Conservation (phyloP, 306 rosid genomes). For the Prosopis cineraria region DNA sequence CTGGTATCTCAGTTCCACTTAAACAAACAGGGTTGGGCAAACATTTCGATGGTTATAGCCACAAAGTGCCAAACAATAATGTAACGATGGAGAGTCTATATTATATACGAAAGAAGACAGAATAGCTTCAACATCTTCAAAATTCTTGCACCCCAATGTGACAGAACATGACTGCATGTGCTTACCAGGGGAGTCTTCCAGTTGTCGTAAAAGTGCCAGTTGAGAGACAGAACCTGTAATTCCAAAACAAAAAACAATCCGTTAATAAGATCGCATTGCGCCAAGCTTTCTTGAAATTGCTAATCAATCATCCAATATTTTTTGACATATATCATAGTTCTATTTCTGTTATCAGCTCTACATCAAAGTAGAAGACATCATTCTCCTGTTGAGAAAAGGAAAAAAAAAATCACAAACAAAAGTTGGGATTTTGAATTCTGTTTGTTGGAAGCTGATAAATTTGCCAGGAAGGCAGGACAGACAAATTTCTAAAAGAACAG, state of each 20-base stretch:
- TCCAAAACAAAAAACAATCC: constrained; percentile 19
- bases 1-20: not conserved
- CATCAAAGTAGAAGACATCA: not conserved
- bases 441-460: not conserved
- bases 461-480: not conserved
- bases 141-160: not conserved
- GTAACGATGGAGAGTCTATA: not conserved
- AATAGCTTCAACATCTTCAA: not conserved
- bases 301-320: constrained; percentile 1
- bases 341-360: not conserved
- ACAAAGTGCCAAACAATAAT: not conserved
- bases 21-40: not conserved
- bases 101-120: not conserved
- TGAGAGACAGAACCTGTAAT: constrained; percentile 27
- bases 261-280: not conserved
- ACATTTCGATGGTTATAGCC: not conserved
- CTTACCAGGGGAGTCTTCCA: not conserved
- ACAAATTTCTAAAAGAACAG: not conserved
- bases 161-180: not conserved
- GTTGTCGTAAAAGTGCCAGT: not conserved
- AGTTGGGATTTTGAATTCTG: not conserved
- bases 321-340: not conserved
- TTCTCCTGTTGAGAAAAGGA: not conserved
- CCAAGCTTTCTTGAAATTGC: not conserved
- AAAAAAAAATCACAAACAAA: not conserved